Evolutionary conservation across 257 asterid genomes (phyloP).

Genomic region (Fraxinus cuspidata): DNA sequence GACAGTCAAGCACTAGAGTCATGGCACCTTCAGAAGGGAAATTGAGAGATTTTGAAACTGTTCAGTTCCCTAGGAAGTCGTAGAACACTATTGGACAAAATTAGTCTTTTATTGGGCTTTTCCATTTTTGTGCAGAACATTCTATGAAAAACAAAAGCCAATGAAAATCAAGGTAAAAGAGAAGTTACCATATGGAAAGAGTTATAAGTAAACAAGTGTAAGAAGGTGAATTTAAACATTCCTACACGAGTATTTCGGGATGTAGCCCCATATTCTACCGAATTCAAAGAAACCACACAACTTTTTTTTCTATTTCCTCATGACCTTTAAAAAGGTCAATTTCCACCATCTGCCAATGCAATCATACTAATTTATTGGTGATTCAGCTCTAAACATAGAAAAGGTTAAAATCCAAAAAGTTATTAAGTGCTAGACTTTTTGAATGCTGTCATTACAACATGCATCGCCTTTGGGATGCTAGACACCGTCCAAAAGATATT

Average conservation of each 20-base stretch:
- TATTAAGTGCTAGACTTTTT: background rate
- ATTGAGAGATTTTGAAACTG: background rate
- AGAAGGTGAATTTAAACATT: conserved; percentile 5
- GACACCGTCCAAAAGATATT: background rate
- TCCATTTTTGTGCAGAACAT: background rate
- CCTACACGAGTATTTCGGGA: background rate
- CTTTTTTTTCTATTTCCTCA: background rate
- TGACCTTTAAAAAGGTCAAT: background rate
- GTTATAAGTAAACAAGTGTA: conserved; percentile 1
- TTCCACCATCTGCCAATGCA: conserved; percentile 2
- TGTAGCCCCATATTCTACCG: background rate
- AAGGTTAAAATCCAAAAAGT: background rate
- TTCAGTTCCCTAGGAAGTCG: background rate
- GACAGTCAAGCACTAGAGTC: background rate
- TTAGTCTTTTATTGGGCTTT: background rate
- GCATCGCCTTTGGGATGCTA: background rate
- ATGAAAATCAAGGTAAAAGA: background rate
- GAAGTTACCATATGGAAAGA: conserved; percentile 7
- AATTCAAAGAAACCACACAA: conserved; percentile 10
- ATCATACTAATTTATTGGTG: background rate
- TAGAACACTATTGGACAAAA: background rate
- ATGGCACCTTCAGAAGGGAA: conserved; percentile 1
- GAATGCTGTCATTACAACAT: background rate
- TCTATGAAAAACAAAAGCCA: background rate
- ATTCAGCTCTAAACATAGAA: background rate